phyloP scores from a whole-genome alignment of 108 stramenopile genomes.

The Epithemia pelagica region DNA sequence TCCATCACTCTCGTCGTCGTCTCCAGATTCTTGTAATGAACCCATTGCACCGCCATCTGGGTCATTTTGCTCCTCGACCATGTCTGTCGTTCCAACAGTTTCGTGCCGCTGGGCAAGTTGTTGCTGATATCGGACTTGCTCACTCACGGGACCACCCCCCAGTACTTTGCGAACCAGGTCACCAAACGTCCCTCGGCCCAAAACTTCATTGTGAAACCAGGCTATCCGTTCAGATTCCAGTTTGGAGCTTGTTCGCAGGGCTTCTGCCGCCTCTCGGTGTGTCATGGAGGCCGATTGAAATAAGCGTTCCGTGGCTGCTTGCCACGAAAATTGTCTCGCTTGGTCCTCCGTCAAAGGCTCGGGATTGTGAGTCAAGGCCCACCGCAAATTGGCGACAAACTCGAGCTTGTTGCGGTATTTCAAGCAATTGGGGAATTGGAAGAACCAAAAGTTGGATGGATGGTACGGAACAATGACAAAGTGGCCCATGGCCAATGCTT shows the following conservation, averaged over 20 bases:
- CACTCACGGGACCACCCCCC: constrained; percentile 60
- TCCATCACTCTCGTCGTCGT: constrained; percentile 2
- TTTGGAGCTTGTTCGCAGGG: constrained; percentile 45
- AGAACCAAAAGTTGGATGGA: constrained; percentile 68
- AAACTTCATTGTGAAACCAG: constrained; percentile 55
- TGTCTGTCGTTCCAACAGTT: not conserved
- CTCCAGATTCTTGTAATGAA: too few relatives aligned
- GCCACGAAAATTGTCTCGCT: constrained; percentile 65
- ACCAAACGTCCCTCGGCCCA: constrained; percentile 63
- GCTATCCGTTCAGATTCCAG: constrained; percentile 66
- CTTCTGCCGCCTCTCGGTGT: constrained; percentile 41
- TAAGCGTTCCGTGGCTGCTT: constrained; percentile 76
- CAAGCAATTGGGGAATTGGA: constrained; percentile 74
- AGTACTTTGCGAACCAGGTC: constrained; percentile 58
- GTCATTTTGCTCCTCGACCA: not conserved
- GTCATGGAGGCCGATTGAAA: constrained; percentile 62
- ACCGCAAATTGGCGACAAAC: constrained; percentile 65
- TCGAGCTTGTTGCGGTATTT: constrained; percentile 62
- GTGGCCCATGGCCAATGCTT: constrained; percentile 77
- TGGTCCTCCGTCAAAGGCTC: constrained; percentile 54
- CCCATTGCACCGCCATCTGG: too few relatives aligned
- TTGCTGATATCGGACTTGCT: constrained; percentile 57
- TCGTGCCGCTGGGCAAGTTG: not conserved
- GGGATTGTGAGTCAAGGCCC: constrained; percentile 76
- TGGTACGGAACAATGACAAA: constrained; percentile 71